phyloP scores from a whole-genome alignment of 805 yeast species.

The Pichia scutulata region DNA sequence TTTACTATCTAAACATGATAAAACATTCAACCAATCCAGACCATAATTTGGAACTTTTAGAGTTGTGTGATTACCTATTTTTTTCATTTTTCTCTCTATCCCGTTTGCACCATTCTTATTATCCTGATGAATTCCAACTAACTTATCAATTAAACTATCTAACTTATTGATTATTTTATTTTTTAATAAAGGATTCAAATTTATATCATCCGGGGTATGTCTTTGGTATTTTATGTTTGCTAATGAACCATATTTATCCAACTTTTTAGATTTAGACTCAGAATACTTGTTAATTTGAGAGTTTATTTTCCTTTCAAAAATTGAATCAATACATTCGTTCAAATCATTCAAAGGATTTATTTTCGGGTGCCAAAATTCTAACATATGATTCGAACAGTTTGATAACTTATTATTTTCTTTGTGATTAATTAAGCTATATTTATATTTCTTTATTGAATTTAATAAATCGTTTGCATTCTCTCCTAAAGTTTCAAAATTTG shows the following conservation, averaged over 20 bases:
- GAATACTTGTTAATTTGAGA: background rate
- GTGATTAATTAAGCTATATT: slow-evolving; percentile 3
- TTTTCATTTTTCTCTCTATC: background rate
- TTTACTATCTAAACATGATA: background rate
- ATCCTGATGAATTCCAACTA: slow-evolving; percentile 4
- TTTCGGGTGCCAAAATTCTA: slow-evolving; percentile 7
- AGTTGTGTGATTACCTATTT: background rate
- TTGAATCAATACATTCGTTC: slow-evolving; percentile 5
- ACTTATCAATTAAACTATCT: slow-evolving; percentile 16
- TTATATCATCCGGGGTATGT: slow-evolving; percentile 2
- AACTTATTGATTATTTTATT: slow-evolving; percentile 13
- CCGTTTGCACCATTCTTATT: background rate
- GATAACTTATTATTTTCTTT: background rate
- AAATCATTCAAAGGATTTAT: slow-evolving; percentile 5
- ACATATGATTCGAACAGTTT: slow-evolving; percentile 1
- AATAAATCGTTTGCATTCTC: background rate
- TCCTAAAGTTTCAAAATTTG: background rate
- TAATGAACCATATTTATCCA: background rate
- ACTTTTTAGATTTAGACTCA: background rate
- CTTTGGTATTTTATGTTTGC: background rate
- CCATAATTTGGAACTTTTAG: background rate
- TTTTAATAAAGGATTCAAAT: slow-evolving; percentile 12
- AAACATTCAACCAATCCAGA: slow-evolving; percentile 7
- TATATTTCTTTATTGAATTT: background rate
- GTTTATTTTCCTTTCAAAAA: slow-evolving; percentile 7